Percentiles rank a stretch among this genome's conserved stretches.
These are phyloP conservation scores for Cladobotryum mycophilum DNA, from an alignment of 2,329 filamentous ascomycete genomes.

Conservation along the genomic window DNA sequence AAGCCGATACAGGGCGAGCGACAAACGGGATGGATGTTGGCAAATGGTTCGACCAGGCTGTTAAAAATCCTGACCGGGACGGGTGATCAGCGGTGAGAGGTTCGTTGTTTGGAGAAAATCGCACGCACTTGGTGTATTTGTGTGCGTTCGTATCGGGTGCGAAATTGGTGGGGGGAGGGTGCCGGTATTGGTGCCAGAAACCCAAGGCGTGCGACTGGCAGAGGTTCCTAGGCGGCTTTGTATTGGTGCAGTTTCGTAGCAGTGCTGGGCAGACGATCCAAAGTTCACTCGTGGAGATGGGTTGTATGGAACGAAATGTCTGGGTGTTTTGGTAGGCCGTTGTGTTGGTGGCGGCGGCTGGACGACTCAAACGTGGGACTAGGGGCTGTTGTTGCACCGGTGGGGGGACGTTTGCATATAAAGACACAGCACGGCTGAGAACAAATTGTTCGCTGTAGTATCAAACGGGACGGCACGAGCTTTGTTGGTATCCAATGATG, in stretches of 20 bases:
- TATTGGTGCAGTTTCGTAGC: too few species aligned
- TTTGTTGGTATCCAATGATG: not conserved
- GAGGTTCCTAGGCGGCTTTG: too few species aligned
- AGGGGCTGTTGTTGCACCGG: not conserved
- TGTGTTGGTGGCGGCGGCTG: not conserved
- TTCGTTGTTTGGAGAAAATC: slow-evolving; percentile 8
- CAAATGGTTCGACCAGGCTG: not conserved
- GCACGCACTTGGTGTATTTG: too few species aligned
- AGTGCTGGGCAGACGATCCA: too few species aligned
- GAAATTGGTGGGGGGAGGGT: too few species aligned
- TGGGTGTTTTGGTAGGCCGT: too few species aligned
- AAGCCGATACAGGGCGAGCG: not conserved
- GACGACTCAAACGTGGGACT: not conserved
- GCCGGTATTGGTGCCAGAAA: too few species aligned
- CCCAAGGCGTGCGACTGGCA: too few species aligned
- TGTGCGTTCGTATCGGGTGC: too few species aligned
- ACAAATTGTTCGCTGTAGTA: not conserved
- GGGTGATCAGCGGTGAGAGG: slow-evolving; percentile 13
- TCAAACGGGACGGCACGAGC: not conserved
- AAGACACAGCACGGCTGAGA: not conserved
- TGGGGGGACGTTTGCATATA: not conserved
- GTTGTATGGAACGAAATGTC: too few species aligned
- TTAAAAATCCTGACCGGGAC: slow-evolving; percentile 5
- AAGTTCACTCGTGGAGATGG: too few species aligned
- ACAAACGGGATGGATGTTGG: not conserved